Evolutionary conservation across 305 asterid genomes (phyloP).

Genomic region (Fraxinus dipetala): DNA sequence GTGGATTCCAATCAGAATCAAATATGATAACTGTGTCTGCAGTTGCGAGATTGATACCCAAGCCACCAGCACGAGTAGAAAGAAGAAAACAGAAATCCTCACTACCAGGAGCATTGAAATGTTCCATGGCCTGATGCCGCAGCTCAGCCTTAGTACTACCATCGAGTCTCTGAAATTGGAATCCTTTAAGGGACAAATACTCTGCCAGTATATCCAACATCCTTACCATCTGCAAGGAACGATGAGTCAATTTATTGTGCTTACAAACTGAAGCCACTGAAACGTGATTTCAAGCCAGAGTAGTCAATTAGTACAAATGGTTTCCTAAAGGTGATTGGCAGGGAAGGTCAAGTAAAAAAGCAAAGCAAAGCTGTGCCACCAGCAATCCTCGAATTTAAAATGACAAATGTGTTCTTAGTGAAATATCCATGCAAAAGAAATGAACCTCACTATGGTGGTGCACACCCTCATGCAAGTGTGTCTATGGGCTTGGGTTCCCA

Average conservation of each 20-base stretch:
- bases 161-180: slow-evolving; percentile 94
- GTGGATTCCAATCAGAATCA: slow-evolving; percentile 99
- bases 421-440: not conserved
- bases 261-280: slow-evolving; percentile 5
- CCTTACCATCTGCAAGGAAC: slow-evolving; percentile 83
- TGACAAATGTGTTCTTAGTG: not conserved
- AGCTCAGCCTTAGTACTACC: slow-evolving; percentile 98
- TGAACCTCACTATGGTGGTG: not conserved
- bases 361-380: slow-evolving; percentile 9
- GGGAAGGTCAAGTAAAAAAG: not conserved
- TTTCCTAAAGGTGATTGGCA: not conserved
- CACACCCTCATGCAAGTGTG: not conserved
- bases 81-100: slow-evolving; percentile 99
- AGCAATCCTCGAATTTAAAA: slow-evolving; percentile 13
- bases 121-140: slow-evolving; percentile 99
- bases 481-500: not conserved
- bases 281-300: slow-evolving; percentile 6
- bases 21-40: slow-evolving; percentile 99
- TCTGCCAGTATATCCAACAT: slow-evolving; percentile 97
- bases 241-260: slow-evolving; percentile 17
- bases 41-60: slow-evolving; percentile 99
- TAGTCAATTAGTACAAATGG: not conserved
- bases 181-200: slow-evolving; percentile 85
- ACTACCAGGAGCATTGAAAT: slow-evolving; percentile 96
- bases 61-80: slow-evolving; percentile 99